phyloP scores from a whole-genome alignment of 2,329 filamentous ascomycete genomes.

The Penicillium glabrum region DNA sequence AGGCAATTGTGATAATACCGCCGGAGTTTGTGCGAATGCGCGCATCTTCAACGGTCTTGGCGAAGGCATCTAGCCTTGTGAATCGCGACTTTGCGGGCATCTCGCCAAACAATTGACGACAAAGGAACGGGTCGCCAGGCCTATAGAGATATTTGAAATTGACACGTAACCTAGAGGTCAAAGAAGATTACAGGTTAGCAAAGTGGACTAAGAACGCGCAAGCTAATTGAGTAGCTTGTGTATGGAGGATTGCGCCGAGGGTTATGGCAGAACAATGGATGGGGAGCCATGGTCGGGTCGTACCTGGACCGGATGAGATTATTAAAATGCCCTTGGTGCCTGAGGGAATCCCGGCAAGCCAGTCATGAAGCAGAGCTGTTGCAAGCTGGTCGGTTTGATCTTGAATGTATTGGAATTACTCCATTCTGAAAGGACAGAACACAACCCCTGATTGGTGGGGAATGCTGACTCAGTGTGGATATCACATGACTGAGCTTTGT shows the following conservation, averaged over 20 bases:
- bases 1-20: slow-evolving; percentile 90
- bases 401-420: slow-evolving; percentile 16
- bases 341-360: slow-evolving; percentile 1
- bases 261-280: not conserved
- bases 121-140: slow-evolving; percentile 22
- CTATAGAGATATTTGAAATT: not conserved
- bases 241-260: not conserved
- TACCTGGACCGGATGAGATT: slow-evolving; percentile 9
- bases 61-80: slow-evolving; percentile 95
- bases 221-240: not conserved
- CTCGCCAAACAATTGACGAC: slow-evolving; percentile 27
- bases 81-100: slow-evolving; percentile 95
- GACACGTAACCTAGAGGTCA: not conserved
- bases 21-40: slow-evolving; percentile 93
- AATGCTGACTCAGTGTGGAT: slow-evolving; percentile 15
- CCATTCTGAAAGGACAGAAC: slow-evolving; percentile 30
- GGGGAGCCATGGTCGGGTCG: not conserved
- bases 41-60: slow-evolving; percentile 98
- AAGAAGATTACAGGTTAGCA: not conserved
- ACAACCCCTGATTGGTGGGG: slow-evolving; percentile 30
- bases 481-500: slow-evolving; percentile 20
- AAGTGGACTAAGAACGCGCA: slow-evolving; percentile 7
- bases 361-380: slow-evolving; percentile 8
- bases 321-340: slow-evolving; percentile 12
- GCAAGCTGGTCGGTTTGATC: slow-evolving; percentile 18